A percentile compares a stretch with the other conserved stretches of the same genome.
Conservation (phyloP, 371 early-diverging fungal genomes). For the Thermomucor indicae-seudaticae region DNA sequence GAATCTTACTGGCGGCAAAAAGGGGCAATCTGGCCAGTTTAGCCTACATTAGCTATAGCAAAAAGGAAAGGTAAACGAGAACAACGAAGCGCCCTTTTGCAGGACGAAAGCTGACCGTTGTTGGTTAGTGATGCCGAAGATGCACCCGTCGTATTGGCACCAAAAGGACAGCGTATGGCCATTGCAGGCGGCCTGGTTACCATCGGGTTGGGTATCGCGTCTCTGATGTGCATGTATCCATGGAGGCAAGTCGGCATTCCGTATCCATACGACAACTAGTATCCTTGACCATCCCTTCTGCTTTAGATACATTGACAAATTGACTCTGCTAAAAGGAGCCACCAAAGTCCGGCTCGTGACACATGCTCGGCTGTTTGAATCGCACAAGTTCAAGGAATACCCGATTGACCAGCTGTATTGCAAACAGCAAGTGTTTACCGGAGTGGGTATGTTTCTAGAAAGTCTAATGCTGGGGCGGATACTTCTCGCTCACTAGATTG, state of each 20-base stretch:
- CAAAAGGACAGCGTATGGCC: slow-evolving; percentile 31
- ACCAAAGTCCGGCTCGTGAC: slow-evolving; percentile 26
- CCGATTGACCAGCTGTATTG: slow-evolving; percentile 34
- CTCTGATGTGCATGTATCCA: slow-evolving; percentile 48
- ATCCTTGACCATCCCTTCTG: background rate
- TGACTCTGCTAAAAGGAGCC: slow-evolving; percentile 36
- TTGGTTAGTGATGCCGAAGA: slow-evolving; percentile 26
- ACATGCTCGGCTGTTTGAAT: slow-evolving; percentile 30
- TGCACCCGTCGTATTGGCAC: slow-evolving; percentile 36
- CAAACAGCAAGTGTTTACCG: slow-evolving; percentile 43
- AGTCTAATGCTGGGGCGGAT: background rate
- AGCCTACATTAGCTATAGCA: slow-evolving; percentile 38
- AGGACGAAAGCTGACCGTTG: background rate
- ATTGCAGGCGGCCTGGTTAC: slow-evolving; percentile 37
- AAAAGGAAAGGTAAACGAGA: slow-evolving; percentile 28
- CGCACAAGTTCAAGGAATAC: slow-evolving; percentile 34
- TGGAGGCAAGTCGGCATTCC: slow-evolving; percentile 30
- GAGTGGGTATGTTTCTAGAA: slow-evolving; percentile 23
- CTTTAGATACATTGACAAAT: slow-evolving; percentile 36
- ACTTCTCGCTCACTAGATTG: background rate
- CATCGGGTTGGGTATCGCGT: slow-evolving; percentile 38
- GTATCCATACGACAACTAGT: background rate
- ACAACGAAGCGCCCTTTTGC: background rate
- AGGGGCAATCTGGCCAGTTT: slow-evolving; percentile 52
- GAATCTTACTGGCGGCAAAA: too few relatives aligned